A percentile compares a stretch with the other conserved stretches of the same genome.
These are phyloP conservation scores for Rasamsonia emersonii DNA, from an alignment of 2,329 filamentous ascomycete species.

Conservation along the genomic window DNA sequence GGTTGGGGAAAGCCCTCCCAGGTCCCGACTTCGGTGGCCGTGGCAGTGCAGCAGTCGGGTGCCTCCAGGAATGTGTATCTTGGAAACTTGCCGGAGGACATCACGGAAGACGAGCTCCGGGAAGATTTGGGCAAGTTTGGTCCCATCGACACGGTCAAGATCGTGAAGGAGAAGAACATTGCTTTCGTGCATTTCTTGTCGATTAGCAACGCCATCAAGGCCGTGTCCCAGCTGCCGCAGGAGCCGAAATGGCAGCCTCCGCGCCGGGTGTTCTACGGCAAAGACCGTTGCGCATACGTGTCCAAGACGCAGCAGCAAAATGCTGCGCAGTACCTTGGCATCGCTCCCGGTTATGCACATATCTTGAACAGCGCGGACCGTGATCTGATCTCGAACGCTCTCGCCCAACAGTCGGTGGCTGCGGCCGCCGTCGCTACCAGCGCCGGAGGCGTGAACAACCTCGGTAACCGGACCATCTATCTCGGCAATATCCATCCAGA, in stretches of 20 bases:
- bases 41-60: conserved; percentile 94
- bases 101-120: conserved; percentile 81
- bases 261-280: conserved; percentile 94
- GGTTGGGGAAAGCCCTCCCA: conserved; percentile 99
- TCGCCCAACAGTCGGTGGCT: conserved; percentile 95
- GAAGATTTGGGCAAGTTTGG: conserved; percentile 96
- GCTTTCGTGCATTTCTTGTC: conserved; percentile 97
- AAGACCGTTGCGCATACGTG: conserved; percentile 95
- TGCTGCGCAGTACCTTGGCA: conserved; percentile 93
- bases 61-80: conserved; percentile 96
- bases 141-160: conserved; percentile 92
- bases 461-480: conserved; percentile 96
- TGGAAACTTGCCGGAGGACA: conserved; percentile 84
- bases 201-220: conserved; percentile 97
- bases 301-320: conserved; percentile 99
- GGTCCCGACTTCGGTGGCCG: conserved; percentile 92
- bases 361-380: conserved; percentile 93
- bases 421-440: conserved; percentile 94
- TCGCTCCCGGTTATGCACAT: conserved; percentile 91
- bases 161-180: conserved; percentile 95
- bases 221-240: conserved; percentile 89
- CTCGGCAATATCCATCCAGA: conserved; percentile 98
- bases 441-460: conserved; percentile 91
- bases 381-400: conserved; percentile 89
- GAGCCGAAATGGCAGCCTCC: conserved; percentile 95